Evolutionary conservation across 2,329 filamentous ascomycete genomes (phyloP).

Genomic region (Teratosphaeria viscida): DNA sequence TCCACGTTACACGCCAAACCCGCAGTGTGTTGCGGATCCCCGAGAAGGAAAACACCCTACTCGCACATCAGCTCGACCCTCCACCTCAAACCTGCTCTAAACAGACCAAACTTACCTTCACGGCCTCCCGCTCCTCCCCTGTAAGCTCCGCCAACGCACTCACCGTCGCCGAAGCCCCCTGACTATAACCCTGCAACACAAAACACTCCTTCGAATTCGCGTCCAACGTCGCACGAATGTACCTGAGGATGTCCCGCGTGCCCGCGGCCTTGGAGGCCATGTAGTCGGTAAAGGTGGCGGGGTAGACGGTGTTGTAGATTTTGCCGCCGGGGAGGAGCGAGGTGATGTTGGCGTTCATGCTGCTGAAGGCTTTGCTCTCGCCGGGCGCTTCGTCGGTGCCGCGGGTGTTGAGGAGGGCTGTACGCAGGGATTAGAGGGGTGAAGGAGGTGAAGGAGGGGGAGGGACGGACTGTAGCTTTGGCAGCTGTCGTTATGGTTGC

Average conservation of each 20-base stretch:
- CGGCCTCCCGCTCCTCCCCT: conserved; percentile 23
- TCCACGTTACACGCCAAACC: conserved; percentile 28
- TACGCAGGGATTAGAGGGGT: neutral
- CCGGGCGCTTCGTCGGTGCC: conserved; percentile 18
- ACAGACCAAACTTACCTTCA: conserved; percentile 12
- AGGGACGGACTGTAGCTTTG: neutral
- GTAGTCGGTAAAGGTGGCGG: conserved; percentile 8
- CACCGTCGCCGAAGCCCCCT: conserved; percentile 28
- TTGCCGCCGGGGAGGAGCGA: conserved; percentile 22
- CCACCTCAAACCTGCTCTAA: neutral
- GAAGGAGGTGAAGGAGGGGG: neutral
- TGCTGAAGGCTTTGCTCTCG: conserved; percentile 23
- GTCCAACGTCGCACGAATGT: conserved; percentile 19
- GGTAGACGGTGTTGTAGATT: conserved; percentile 27
- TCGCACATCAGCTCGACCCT: neutral
- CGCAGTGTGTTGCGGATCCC: conserved; percentile 24
- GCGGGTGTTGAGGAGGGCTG: conserved; percentile 19
- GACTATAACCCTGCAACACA: conserved; percentile 29
- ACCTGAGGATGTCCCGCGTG: conserved; percentile 25
- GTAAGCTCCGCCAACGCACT: conserved; percentile 25
- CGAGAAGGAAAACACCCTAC: conserved; percentile 26
- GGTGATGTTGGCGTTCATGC: conserved; percentile 25
- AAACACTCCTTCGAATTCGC: conserved; percentile 24
- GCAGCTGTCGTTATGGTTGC: conserved; percentile 3
- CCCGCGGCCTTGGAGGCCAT: conserved; percentile 17